phyloP scores from a whole-genome alignment of 495 filamentous ascomycete species.

The Xeromyces bisporus region DNA sequence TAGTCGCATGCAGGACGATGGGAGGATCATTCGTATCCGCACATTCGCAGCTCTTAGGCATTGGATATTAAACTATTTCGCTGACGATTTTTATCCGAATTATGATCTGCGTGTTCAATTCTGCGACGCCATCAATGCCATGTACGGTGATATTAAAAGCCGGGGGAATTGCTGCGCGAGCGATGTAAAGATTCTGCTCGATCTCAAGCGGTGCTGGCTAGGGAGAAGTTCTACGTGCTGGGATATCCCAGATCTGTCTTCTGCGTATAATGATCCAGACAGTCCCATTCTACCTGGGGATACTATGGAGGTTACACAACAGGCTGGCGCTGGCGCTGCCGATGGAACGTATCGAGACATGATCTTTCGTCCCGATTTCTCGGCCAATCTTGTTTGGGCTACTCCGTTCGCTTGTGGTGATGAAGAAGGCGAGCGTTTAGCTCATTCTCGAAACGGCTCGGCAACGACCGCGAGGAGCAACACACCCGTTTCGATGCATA shows the following conservation, averaged over 20 bases:
- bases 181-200: conserved; percentile 78
- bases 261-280: conserved; percentile 38
- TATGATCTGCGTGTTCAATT: conserved; percentile 63
- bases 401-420: conserved; percentile 31
- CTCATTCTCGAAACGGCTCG: conserved; percentile 31
- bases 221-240: conserved; percentile 77
- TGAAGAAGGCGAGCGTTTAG: conserved; percentile 13
- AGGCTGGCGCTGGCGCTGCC: conserved; percentile 6
- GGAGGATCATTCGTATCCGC: conserved; percentile 79
- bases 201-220: conserved; percentile 96
- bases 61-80: conserved; percentile 97
- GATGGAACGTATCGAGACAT: conserved; percentile 1
- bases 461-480: conserved; percentile 29
- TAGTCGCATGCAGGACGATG: conserved; percentile 61
- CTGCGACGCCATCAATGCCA: conserved; percentile 62
- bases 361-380: conserved; percentile 2
- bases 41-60: conserved; percentile 93
- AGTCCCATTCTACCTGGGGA: conserved; percentile 63
- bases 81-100: conserved; percentile 86
- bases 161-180: conserved; percentile 42
- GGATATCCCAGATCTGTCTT: conserved; percentile 50
- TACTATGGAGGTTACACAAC: conserved; percentile 14
- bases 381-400: conserved; percentile 7
- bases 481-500: conserved; percentile 27
- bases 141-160: conserved; percentile 44